Evolutionary conservation across 306 rosid species (phyloP).

Genomic region (Acmispon strigosus): DNA sequence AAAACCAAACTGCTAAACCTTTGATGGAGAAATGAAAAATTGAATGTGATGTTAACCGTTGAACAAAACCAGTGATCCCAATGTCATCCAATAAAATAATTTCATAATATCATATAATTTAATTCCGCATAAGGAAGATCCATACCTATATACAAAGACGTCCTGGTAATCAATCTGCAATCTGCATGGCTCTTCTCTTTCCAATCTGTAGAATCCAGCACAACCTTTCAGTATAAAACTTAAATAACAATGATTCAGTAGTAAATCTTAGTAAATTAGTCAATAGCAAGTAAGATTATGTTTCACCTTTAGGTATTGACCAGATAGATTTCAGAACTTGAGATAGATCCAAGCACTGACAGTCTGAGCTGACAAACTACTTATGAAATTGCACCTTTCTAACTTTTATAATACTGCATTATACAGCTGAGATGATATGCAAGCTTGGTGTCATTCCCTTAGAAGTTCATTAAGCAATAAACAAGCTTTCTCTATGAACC

Average conservation of each 20-base stretch:
- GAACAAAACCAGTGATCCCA: neutral
- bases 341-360: constrained; percentile 8
- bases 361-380: constrained; percentile 10
- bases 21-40: no score
- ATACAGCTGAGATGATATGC: no score
- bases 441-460: constrained; percentile 21
- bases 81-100: neutral
- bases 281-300: neutral
- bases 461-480: constrained; percentile 34
- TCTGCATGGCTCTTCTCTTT: constrained; percentile 7
- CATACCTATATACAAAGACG: constrained; percentile 17
- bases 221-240: neutral
- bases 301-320: constrained; percentile 15
- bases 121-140: neutral
- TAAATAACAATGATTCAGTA: constrained; percentile 18
- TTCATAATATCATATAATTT: neutral
- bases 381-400: constrained; percentile 36
- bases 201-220: constrained; percentile 8
- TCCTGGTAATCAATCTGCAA: neutral
- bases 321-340: neutral
- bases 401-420: constrained; percentile 23
- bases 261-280: neutral
- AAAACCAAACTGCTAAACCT: no score
- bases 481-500: constrained; percentile 37
- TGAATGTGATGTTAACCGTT: no score